Evolutionary conservation across 2,329 filamentous ascomycete genomes (phyloP), one percentile per base, ranked within the genome.

Genomic region (Sordariomycetes sp.): DNA sequence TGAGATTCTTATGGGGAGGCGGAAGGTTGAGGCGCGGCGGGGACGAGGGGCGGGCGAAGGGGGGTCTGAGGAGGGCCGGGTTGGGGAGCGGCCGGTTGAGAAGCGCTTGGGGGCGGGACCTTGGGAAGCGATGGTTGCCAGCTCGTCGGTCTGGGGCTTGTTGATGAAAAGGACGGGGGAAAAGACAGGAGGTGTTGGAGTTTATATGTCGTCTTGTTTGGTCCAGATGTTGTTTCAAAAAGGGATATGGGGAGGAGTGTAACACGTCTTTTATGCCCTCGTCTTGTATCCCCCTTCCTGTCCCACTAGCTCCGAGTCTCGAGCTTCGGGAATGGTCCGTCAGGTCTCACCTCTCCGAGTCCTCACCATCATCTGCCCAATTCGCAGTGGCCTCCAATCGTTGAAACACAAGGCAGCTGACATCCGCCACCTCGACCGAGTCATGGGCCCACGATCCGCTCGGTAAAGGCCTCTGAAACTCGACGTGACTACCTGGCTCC

Each of bases 1-100:
- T 53, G 55, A 55, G 36, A 60, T 54, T 50, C 59, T 60, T 45
- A 61, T 57, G n/a, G 60, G 60, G 45, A 61, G 59, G 50, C 59
- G 59, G 36, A 61, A 57, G 25, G 60, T 61, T 7, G 60, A 61
- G 32, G 56, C 52, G 32, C 60, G 59, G 39, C 60, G 57, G 50
- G 58, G 55, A 42, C 56, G 55, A 20, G 59, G 60, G 22, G 59
- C 56, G 36, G 50, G 36, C 25, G 45, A 25, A 17, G 53, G 55
- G 20, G 53, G 50, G 32, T 36, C 45, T 25, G 52, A 32, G 22
- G 58, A 42, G 20, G 52, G 45, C 24, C 45, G 34, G 22, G 48
- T 53, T 20, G 56, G 56, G 12, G 56, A 53, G 32, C 55, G 50
- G 50, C 55, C 55, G 50, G 52, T 56, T 53, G 54, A 54, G 52